phyloP scores from a whole-genome alignment of 441 rosid genomes.

The Gossypium davidsonii region DNA sequence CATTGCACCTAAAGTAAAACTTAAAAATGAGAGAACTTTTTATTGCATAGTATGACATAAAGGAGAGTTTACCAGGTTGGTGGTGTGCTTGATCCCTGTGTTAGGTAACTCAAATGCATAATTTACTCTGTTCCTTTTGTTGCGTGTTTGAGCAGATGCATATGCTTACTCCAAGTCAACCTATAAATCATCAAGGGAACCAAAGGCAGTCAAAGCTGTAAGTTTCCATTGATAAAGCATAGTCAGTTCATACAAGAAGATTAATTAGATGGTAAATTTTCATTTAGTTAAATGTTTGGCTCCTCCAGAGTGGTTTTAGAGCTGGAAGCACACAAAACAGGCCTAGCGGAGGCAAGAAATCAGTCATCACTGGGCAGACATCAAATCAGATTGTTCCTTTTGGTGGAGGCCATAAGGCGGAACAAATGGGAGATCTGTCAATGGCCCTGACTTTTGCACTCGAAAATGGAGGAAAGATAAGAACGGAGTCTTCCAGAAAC shows the following conservation, averaged over 20 bases:
- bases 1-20: background rate
- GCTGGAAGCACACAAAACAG: conserved; percentile 22
- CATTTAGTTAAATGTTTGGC: conserved; percentile 14
- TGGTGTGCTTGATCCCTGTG: no score
- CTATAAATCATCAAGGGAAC: conserved; percentile 43
- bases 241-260: background rate
- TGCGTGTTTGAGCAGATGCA: conserved; percentile 39
- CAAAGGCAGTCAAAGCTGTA: conserved; percentile 38
- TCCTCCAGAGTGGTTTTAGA: conserved; percentile 38
- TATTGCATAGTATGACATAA: background rate
- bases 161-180: conserved; percentile 42
- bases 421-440: conserved; percentile 52
- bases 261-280: conserved; percentile 6
- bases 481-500: conserved; percentile 44
- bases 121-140: background rate
- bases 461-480: conserved; percentile 66
- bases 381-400: conserved; percentile 58
- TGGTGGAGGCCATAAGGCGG: conserved; percentile 37
- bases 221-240: conserved; percentile 27
- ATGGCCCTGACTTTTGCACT: conserved; percentile 68
- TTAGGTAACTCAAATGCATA: background rate
- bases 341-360: conserved; percentile 29
- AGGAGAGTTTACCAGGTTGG: background rate
- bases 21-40: background rate
- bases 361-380: conserved; percentile 28